phyloP scores from a whole-genome alignment of 192 early-diverging fungal genomes.

The Podila horticola region DNA sequence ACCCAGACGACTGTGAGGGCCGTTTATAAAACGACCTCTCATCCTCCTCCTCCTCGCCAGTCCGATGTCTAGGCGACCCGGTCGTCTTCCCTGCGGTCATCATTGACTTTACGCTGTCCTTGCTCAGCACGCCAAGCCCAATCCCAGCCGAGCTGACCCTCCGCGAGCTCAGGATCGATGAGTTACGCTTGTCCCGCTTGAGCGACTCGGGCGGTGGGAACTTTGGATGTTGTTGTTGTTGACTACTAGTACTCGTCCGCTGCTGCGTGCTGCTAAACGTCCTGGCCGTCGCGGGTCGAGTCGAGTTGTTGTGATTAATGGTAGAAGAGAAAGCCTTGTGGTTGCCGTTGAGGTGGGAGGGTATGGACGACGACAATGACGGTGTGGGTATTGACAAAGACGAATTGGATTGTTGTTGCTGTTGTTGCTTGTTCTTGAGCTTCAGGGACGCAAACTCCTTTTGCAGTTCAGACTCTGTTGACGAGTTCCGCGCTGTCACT shows the following conservation, averaged over 20 bases:
- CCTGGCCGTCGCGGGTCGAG: constrained; percentile 25
- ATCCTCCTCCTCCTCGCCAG: neutral
- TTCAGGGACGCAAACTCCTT: too few species aligned
- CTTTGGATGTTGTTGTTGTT: neutral
- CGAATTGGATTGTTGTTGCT: too few species aligned
- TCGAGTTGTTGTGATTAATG: neutral
- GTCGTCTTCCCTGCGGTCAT: neutral
- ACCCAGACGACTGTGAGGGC: constrained; percentile 12
- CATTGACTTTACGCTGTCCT: constrained; percentile 8
- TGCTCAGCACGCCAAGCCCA: constrained; percentile 41
- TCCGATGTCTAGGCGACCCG: neutral
- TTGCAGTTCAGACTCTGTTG: too few species aligned
- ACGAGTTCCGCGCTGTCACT: neutral
- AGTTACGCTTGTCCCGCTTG: constrained; percentile 50
- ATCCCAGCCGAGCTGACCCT: constrained; percentile 47
- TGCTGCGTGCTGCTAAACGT: constrained; percentile 42
- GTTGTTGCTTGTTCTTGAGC: too few species aligned
- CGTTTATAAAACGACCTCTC: constrained; percentile 7
- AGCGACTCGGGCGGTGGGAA: constrained; percentile 27
- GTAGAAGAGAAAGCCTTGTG: constrained; percentile 4
- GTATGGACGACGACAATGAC: neutral
- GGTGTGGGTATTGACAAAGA: neutral
- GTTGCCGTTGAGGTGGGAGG: neutral
- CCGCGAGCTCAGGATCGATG: constrained; percentile 45
- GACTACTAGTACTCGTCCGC: neutral